Evolutionary conservation across 306 rosid genomes (phyloP), one percentile per base, ranked within the genome.

Genomic region (Vigna hirtella): DNA sequence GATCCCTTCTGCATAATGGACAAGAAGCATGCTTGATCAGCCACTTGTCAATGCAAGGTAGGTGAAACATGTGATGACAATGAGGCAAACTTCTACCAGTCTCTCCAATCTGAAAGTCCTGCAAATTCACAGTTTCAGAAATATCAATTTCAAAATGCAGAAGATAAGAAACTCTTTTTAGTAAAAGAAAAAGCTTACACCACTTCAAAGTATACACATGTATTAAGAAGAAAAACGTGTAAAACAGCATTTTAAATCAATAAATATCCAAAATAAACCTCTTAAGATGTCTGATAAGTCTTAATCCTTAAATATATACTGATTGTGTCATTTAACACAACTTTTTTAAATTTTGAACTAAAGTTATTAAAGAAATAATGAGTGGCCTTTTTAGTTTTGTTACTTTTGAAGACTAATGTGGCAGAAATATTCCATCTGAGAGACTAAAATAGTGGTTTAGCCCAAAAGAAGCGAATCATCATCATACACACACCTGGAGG

Each of bases 11-110:
- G 84, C 98, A 93, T 56, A 93, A 78, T 32, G 98, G 98, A 78
- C 98, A 91, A 74, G 98, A 93, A 12, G 89, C 98, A 81, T 93
- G 97, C 83, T 85, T 90, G 26, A 87, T 76, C 74, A 93, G 91
- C 98, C 98, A 93, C 82, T 86, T 84, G 79, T 93, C 98, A 78
- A 91, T 93, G 90, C 98, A 93, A 48, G 97, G 93, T 73, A 85
- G 84, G 88, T 95, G 99, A 84, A 95, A 93, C 88, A 88, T 82
- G 81, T 93, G 98, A 87, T 91, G 86, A 79, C 98, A 93, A 80
- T 87, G 86, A 22, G 97, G 97, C 77, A 93, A 85, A 43, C 93
- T 90, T 86, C 98, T 91, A 32, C 85, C 92, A 6, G 85, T 91
- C 86, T 93, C 98, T 82, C 96, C 97, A 65, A 90, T 74, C 78